These are phyloP conservation scores for Myriosclerotinia curreyana DNA, from an alignment of 2,329 filamentous ascomycete genomes.

Conservation along the genomic window DNA sequence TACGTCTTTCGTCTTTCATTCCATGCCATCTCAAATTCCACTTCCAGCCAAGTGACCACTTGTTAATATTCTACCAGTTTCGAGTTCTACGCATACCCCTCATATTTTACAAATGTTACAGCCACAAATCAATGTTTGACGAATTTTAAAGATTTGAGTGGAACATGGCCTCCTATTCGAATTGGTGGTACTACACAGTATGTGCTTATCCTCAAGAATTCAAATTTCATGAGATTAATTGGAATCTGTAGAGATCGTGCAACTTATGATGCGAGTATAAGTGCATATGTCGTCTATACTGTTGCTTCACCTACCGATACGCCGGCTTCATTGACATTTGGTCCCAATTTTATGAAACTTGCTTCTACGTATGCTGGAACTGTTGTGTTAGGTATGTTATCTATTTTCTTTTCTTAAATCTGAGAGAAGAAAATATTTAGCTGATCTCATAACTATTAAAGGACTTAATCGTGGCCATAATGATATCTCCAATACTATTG, in stretches of 20 bases:
- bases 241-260: conserved; percentile 46
- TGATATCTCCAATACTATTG: conserved; percentile 52
- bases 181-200: conserved; percentile 58
- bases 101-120: conserved; percentile 51
- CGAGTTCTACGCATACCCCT: conserved; percentile 56
- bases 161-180: conserved; percentile 52
- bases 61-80: conserved; percentile 40
- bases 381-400: conserved; percentile 45
- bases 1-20: conserved; percentile 34
- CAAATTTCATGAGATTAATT: background rate
- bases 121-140: conserved; percentile 51
- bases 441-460: conserved; percentile 18
- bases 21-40: background rate
- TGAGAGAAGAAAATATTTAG: background rate
- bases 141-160: conserved; percentile 50
- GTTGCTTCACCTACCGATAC: conserved; percentile 49
- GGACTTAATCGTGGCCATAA: conserved; percentile 53
- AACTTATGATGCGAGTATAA: conserved; percentile 47
- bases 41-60: background rate
- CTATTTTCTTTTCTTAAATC: background rate
- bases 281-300: conserved; percentile 49
- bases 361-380: conserved; percentile 49
- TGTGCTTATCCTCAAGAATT: conserved; percentile 13
- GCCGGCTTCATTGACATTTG: conserved; percentile 50
- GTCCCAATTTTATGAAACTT: conserved; percentile 50